Evolutionary conservation across 352 stramenopile species (phyloP), one percentile per base, ranked within the genome.

Genomic region (Albugo laibachii): DNA sequence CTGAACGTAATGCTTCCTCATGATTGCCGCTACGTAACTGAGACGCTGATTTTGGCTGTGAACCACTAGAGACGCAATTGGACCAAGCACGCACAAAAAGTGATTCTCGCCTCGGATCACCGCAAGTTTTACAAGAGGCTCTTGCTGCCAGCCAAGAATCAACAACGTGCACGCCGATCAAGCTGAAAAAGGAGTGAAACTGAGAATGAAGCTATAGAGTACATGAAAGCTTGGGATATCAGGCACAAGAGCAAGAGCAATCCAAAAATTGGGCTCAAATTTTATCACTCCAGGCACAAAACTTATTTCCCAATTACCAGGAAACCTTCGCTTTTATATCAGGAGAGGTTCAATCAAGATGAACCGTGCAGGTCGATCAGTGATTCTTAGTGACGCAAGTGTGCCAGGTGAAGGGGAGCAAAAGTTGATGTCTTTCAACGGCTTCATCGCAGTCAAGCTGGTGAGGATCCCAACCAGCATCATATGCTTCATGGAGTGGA

Each of bases 371-470:
- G 95, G 58, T 80, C 81, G 31, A 77, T 99, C 41, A 54, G 59
- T 88, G 1, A 87, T 99, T 36, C 88, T 99, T 38, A 97, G 85
- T 36, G 96, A 98, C 57, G 92, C 94, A 1, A 87, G 77, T 41
- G 77, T 97, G 39, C 95, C 95, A 1, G 96, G 96, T n/a, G 96
- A 99, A 68, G 96, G 96, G 24, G 96, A 99, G 61, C 96, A 99
- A 67, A 99, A 99, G 61, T 92, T 99, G 40, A 99, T 99, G 93
- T 61, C 92, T 42, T 97, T 97, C 63, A 83, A 99, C 84, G 96
- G 43, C 66, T 81, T 34, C 83, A 98, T 60, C 70, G 94, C 12
- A 81, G 71, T 19, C 89, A 97, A 67, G 75, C 82, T 16, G 92
- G 84, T 1, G 98, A 98, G 62, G 80, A 98, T 69, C 93, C 93